Evolutionary conservation across 2,329 filamentous ascomycete species (phyloP).

Genomic region (Fusarium pininemorale): DNA sequence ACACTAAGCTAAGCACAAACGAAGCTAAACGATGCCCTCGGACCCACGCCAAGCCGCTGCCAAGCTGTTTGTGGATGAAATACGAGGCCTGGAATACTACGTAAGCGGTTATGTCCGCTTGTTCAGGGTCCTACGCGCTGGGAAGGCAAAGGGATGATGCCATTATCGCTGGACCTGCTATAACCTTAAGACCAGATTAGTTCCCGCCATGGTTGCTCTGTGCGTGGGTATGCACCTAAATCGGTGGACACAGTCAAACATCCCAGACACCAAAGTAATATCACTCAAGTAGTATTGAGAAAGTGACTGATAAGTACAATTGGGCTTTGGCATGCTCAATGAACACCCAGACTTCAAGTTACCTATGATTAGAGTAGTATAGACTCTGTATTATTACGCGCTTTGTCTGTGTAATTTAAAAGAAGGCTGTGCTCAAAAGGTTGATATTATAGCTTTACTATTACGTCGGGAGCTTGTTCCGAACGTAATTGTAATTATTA

Average conservation of each 20-base stretch:
- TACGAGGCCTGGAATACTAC: slow-evolving; percentile 1
- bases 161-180: background rate
- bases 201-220: background rate
- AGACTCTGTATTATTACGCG: too few relatives aligned
- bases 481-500: too few relatives aligned
- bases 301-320: background rate
- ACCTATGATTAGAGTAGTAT: too few relatives aligned
- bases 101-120: background rate
- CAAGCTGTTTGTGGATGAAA: background rate
- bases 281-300: background rate
- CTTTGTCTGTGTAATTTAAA: too few relatives aligned
- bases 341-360: background rate
- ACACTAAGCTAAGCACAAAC: slow-evolving; percentile 2
- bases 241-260: background rate
- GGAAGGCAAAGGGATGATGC: background rate
- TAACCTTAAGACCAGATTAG: background rate
- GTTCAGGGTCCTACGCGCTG: background rate
- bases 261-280: background rate
- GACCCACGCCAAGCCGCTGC: background rate
- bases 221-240: background rate
- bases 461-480: rapidly evolving
- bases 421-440: too few relatives aligned
- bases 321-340: background rate
- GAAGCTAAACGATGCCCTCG: background rate
- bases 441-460: too few relatives aligned